These are phyloP conservation scores for Xylaria curta DNA, from an alignment of 495 filamentous ascomycete species.

Conservation along the genomic window DNA sequence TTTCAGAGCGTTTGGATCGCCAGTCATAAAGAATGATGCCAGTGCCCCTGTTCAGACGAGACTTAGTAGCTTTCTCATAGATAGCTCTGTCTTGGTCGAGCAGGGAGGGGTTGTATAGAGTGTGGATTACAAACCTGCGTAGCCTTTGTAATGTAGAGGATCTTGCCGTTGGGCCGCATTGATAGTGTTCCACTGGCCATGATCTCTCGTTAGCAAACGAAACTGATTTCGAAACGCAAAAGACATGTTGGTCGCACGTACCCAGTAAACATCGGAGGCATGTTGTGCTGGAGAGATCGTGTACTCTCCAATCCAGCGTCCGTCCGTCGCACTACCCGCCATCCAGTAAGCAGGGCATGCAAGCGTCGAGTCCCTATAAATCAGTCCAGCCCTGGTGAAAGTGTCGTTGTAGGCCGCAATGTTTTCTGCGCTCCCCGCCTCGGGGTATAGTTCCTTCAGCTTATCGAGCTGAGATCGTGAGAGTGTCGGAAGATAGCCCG, in stretches of 20 bases:
- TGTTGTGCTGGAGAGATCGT: slow-evolving; percentile 65
- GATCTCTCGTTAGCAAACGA: slow-evolving; percentile 16
- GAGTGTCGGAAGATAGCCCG: slow-evolving; percentile 58
- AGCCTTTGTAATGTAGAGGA: slow-evolving; percentile 62
- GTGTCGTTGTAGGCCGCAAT: slow-evolving; percentile 53
- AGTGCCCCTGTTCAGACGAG: slow-evolving; percentile 46
- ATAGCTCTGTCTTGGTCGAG: neutral
- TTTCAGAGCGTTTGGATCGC: slow-evolving; percentile 64
- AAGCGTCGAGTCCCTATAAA: slow-evolving; percentile 65
- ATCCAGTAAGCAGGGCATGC: slow-evolving; percentile 67
- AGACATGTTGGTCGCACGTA: slow-evolving; percentile 33
- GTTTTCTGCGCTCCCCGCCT: slow-evolving; percentile 49
- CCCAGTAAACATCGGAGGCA: slow-evolving; percentile 64
- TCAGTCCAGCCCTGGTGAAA: slow-evolving; percentile 56
- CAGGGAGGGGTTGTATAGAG: too few relatives aligned
- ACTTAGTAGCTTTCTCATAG: neutral
- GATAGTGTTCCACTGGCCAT: slow-evolving; percentile 60
- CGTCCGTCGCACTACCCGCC: slow-evolving; percentile 49
- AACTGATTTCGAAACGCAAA: neutral
- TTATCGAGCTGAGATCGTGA: slow-evolving; percentile 43
- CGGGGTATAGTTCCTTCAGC: slow-evolving; percentile 54
- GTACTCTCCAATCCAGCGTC: slow-evolving; percentile 64
- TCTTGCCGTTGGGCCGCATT: slow-evolving; percentile 61
- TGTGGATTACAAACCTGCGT: slow-evolving; percentile 45
- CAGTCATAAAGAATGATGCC: slow-evolving; percentile 64